These are phyloP conservation scores for Waltiozyma sp. DNA, from an alignment of 1,139 yeast genomes.

Conservation along the genomic window DNA sequence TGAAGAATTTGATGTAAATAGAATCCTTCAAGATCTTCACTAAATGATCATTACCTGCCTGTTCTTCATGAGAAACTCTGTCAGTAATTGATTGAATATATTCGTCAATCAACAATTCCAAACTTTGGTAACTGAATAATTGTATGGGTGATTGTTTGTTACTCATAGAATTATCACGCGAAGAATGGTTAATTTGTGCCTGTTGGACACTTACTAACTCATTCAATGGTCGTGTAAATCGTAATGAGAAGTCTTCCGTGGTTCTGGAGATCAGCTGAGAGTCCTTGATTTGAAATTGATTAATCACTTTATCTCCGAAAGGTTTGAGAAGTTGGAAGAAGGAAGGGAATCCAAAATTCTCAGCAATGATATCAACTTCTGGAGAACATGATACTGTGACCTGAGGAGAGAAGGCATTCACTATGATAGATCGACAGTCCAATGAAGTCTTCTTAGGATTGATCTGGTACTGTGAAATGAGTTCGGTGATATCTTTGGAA, in stretches of 20 bases:
- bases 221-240: constrained; percentile 34
- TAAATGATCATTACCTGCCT: constrained; percentile 14
- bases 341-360: constrained; percentile 26
- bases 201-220: constrained; percentile 22
- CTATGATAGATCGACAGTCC: constrained; percentile 17
- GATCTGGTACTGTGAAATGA: constrained; percentile 7
- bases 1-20: constrained; percentile 49
- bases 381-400: constrained; percentile 43
- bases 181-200: constrained; percentile 11
- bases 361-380: constrained; percentile 38
- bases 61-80: constrained; percentile 21
- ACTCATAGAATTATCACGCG: background rate
- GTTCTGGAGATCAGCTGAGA: constrained; percentile 20
- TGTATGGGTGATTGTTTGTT: constrained; percentile 5
- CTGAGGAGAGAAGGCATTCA: constrained; percentile 44
- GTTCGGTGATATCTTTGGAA: constrained; percentile 9
- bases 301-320: constrained; percentile 29
- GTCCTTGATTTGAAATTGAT: constrained; percentile 31
- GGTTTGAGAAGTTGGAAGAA: constrained; percentile 28
- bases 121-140: constrained; percentile 21
- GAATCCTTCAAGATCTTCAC: constrained; percentile 26
- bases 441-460: constrained; percentile 15
- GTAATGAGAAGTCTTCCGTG: constrained; percentile 26
- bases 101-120: constrained; percentile 23
- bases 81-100: constrained; percentile 23